Evolutionary conservation across 192 early-diverging fungal genomes (phyloP), one percentile per base, ranked within the genome.

Genomic region (Piromyces finnis): DNA sequence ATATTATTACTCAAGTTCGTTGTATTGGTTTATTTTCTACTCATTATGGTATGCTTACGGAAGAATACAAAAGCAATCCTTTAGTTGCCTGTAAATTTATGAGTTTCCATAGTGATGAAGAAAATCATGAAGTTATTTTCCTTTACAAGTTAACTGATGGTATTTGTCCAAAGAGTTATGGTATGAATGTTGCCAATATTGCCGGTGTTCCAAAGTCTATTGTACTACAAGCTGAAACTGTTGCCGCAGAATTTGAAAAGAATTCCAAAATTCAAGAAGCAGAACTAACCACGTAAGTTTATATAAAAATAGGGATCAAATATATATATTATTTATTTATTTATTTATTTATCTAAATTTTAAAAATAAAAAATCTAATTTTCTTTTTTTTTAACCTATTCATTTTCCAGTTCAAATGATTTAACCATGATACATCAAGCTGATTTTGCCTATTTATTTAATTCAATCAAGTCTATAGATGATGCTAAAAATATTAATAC

Each of bases 121-220:
- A 91, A 1, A 89, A 91, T 82, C 90, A 91, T 39, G 89, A 94
- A n/a, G 94, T 99, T 26, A 95, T 94, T 0, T 99, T 99, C 85
- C 83, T 99, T 79, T 99, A 99, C 84, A 95, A 95, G 79, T 83
- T 99, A 37, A 87, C 89, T 15, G 80, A 86, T 28, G 98, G 98
- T 17, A 91, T 92, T 5, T 97, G 94, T 81, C 93, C 93, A 59
- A 95, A 95, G 85, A 95, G 94, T 29, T 97, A 95, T 82, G 98
- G 98, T 78, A 98, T 98, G 96, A 98, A 98, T 81, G 96, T 98
- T 0, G 98, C 98, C 7, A 88, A 87, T n/a, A 98, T 98, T 94
- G 98, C 97, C 0, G 95, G 95, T 12, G 90, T 99, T 18, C 95
- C 95, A 0, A 30, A 85, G 82, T 97, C 11, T 30, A 77, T 81